A percentile compares a stretch with the other conserved stretches of the same genome.
These are phyloP conservation scores for Lagenaria siceraria DNA, from an alignment of 306 rosid genomes.

Conservation along the genomic window DNA sequence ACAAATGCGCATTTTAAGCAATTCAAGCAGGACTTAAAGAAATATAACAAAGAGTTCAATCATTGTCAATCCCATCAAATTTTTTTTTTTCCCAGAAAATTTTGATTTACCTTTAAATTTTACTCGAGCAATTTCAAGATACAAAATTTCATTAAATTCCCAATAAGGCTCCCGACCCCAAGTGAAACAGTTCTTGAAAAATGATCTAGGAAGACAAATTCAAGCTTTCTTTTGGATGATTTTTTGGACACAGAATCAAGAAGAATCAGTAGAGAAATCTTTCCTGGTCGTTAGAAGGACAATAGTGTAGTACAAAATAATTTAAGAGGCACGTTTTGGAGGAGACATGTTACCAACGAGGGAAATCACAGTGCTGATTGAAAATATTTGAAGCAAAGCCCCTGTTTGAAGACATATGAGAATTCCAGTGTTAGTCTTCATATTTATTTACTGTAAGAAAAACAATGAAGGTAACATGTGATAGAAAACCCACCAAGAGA, in stretches of 20 bases:
- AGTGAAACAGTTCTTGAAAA: neutral
- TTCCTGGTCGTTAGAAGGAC: neutral
- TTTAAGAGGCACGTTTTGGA: constrained; percentile 45
- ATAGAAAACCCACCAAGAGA: constrained; percentile 16
- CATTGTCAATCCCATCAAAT: neutral
- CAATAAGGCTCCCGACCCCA: neutral
- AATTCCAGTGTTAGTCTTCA: neutral
- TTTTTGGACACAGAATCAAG: neutral
- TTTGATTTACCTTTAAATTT: neutral
- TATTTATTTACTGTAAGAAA: neutral
- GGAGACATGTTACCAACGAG: constrained; percentile 72
- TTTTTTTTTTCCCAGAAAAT: too few relatives aligned
- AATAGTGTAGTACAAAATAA: neutral
- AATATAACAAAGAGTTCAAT: neutral
- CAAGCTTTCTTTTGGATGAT: neutral
- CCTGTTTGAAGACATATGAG: constrained; percentile 19
- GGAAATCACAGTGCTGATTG: constrained; percentile 16
- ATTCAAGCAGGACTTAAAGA: too few relatives aligned
- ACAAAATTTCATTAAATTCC: neutral
- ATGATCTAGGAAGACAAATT: neutral
- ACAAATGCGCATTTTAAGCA: neutral
- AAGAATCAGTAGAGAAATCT: neutral
- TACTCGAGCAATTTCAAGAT: too few relatives aligned
- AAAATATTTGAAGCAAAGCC: constrained; percentile 21
- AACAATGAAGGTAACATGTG: neutral